phyloP scores from a whole-genome alignment of 768 basidiomycete species.

The Leccinum subtestaceum region DNA sequence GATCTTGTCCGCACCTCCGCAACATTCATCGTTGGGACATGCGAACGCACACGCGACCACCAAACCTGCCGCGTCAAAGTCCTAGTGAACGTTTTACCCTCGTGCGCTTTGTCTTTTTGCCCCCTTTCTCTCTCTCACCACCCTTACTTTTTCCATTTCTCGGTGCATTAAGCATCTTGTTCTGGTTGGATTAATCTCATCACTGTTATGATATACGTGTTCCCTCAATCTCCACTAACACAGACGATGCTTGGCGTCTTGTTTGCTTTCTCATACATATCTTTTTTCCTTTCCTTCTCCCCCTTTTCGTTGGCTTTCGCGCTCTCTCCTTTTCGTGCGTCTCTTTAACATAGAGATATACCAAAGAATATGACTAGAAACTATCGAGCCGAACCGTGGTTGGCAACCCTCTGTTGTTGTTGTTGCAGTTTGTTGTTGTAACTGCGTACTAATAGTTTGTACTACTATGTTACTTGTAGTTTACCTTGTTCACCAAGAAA shows the following conservation, averaged over 20 bases:
- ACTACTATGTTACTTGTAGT: background rate
- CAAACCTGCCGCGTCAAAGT: slow-evolving; percentile 13
- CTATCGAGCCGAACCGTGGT: background rate
- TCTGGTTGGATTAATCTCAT: slow-evolving; percentile 10
- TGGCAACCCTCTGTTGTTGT: background rate
- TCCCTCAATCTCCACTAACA: slow-evolving; percentile 4
- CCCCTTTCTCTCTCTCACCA: background rate
- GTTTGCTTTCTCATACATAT: background rate
- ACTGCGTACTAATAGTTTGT: background rate
- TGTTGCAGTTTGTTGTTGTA: background rate
- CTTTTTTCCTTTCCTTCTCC: background rate
- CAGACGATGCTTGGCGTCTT: slow-evolving; percentile 6
- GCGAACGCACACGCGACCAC: slow-evolving; percentile 6
- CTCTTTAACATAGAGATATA: slow-evolving; percentile 22
- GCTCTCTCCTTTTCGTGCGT: background rate
- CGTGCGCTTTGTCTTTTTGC: background rate
- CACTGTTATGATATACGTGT: slow-evolving; percentile 1
- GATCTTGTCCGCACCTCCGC: slow-evolving; percentile 33
- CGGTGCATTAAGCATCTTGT: background rate
- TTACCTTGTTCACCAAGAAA: background rate
- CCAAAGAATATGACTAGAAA: slow-evolving; percentile 21
- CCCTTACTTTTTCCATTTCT: background rate
- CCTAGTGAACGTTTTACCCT: slow-evolving; percentile 1
- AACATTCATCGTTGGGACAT: slow-evolving; percentile 6
- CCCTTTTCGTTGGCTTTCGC: background rate